Percentiles rank a stretch among this genome's conserved stretches.
Evolutionary conservation across 768 basidiomycete genomes (phyloP).

Genomic region (Lactarius akahatsu): DNA sequence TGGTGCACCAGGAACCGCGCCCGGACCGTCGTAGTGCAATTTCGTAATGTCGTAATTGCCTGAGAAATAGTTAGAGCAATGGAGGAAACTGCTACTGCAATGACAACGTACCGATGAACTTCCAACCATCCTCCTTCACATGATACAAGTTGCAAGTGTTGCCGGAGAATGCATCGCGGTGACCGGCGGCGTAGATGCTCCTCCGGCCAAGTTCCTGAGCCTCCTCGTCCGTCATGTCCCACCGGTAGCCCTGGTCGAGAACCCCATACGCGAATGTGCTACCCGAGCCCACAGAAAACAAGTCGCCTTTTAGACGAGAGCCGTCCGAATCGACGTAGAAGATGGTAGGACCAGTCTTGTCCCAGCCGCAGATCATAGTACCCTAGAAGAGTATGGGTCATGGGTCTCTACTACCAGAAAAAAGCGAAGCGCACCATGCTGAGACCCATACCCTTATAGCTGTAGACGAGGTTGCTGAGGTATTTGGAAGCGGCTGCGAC

Average conservation of each 20-base stretch:
- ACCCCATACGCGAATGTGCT: constrained; percentile 99
- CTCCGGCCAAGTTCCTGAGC: constrained; percentile 92
- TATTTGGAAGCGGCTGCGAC: constrained; percentile 99
- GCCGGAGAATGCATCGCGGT: constrained; percentile 94
- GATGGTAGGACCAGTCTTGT: constrained; percentile 94
- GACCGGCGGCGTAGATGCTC: constrained; percentile 95
- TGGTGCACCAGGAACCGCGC: constrained; percentile 59
- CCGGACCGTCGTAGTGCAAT: constrained; percentile 89
- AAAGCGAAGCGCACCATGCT: constrained; percentile 74
- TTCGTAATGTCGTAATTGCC: constrained; percentile 91
- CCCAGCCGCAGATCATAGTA: constrained; percentile 99
- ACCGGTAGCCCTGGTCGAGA: constrained; percentile 90
- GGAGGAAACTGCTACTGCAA: constrained; percentile 3
- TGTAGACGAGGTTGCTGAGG: constrained; percentile 93
- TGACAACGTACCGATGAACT: constrained; percentile 76
- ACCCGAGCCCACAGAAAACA: constrained; percentile 99
- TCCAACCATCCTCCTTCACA: constrained; percentile 93
- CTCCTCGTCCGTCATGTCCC: constrained; percentile 90
- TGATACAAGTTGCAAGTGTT: constrained; percentile 97
- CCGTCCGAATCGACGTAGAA: constrained; percentile 99
- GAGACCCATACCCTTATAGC: constrained; percentile 98
- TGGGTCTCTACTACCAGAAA: not conserved
- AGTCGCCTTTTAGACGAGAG: constrained; percentile 88
- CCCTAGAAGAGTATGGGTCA: constrained; percentile 51
- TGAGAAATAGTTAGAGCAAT: constrained; percentile 36